Percentiles rank a stretch among this genome's conserved stretches.
Evolutionary conservation across 1,284 basidiomycete species (phyloP).

Genomic region (Leccinum angustisporum): DNA sequence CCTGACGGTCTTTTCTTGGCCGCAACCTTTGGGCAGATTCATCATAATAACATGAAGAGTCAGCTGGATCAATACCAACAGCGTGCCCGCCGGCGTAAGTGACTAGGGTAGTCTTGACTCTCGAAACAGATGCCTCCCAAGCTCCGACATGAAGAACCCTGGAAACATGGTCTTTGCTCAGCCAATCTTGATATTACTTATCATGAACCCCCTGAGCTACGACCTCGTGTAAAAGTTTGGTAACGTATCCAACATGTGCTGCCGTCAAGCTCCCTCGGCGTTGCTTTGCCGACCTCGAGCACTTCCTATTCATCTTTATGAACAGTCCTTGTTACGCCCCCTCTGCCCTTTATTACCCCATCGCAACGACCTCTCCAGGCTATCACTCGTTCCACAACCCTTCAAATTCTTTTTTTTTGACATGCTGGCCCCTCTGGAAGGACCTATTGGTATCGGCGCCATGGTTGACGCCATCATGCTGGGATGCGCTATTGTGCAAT

Average conservation of each 20-base stretch:
- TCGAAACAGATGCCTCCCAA: constrained; percentile 10
- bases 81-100: neutral
- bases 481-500: constrained; percentile 27
- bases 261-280: constrained; percentile 1
- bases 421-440: constrained; percentile 26
- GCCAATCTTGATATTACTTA: constrained; percentile 21
- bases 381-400: neutral
- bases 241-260: constrained; percentile 17
- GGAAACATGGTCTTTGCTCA: constrained; percentile 9
- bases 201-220: neutral
- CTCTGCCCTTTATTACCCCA: constrained; percentile 16
- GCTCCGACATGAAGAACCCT: constrained; percentile 21
- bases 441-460: constrained; percentile 25
- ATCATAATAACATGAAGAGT: neutral
- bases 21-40: neutral
- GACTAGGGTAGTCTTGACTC: neutral
- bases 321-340: constrained; percentile 14
- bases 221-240: constrained; percentile 8
- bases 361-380: neutral
- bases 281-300: constrained; percentile 19
- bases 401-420: constrained; percentile 3
- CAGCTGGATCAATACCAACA: neutral
- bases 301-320: constrained; percentile 6
- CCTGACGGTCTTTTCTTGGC: neutral
- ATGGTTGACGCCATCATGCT: constrained; percentile 26